A percentile compares a stretch with the other conserved stretches of the same genome.
These are phyloP conservation scores for Rosa lucieae DNA, from an alignment of 306 rosid species.

Conservation along the genomic window DNA sequence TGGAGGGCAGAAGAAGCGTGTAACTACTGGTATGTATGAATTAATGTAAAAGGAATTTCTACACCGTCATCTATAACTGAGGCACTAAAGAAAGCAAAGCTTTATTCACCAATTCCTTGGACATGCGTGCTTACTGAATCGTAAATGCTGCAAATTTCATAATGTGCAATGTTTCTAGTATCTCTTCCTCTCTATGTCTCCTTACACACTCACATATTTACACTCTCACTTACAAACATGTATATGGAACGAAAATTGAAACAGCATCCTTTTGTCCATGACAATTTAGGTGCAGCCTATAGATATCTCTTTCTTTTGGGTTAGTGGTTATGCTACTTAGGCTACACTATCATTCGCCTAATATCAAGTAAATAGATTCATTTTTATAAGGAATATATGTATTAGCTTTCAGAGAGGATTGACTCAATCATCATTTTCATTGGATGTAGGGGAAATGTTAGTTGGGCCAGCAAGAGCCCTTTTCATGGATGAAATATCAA, in stretches of 20 bases:
- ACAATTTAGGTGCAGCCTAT: background rate
- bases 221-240: background rate
- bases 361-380: background rate
- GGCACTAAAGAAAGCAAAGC: background rate
- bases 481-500: conserved; percentile 79
- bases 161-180: background rate
- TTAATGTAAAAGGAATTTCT: background rate
- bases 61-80: background rate
- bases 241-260: background rate
- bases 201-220: background rate
- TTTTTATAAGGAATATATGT: no score
- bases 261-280: background rate
- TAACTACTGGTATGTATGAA: conserved; percentile 55
- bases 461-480: conserved; percentile 78
- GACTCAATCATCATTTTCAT: background rate
- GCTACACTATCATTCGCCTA: background rate
- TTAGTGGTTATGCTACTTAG: background rate
- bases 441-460: conserved; percentile 67
- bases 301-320: background rate
- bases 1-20: conserved; percentile 76
- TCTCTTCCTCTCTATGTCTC: background rate
- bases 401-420: background rate
- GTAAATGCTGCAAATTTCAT: background rate
- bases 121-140: background rate
- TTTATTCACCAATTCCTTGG: background rate